Percentiles rank a stretch among this genome's conserved stretches.
Evolutionary conservation across 441 rosid species (phyloP).

Genomic region (Pelargonium cotyledonis): DNA sequence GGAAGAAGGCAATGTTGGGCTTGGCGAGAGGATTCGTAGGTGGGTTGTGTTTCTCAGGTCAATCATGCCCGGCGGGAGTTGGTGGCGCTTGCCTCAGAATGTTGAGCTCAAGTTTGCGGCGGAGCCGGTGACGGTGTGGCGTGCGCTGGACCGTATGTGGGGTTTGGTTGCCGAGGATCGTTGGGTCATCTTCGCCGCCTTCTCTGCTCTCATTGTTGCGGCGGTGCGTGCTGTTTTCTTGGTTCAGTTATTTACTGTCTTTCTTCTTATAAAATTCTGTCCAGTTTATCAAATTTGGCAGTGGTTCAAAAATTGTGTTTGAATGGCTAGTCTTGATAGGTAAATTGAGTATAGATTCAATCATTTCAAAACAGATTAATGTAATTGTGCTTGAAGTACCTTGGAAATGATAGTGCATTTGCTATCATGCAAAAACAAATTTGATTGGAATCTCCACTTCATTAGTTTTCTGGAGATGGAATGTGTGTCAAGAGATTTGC

Average conservation of each 20-base stretch:
- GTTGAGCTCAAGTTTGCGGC: slow-evolving; percentile 54
- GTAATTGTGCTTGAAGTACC: neutral
- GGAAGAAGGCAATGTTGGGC: slow-evolving; percentile 29
- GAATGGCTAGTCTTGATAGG: neutral
- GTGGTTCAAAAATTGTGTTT: neutral
- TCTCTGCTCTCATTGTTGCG: slow-evolving; percentile 68
- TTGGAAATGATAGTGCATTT: neutral
- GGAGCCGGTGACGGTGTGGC: slow-evolving; percentile 76
- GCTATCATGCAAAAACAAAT: too few species aligned
- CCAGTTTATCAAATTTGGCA: neutral
- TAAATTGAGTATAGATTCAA: neutral
- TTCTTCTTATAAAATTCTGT: neutral
- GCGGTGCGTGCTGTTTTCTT: slow-evolving; percentile 42
- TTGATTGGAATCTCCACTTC: neutral
- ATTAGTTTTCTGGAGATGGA: too few species aligned
- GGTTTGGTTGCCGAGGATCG: slow-evolving; percentile 74
- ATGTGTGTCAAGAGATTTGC: slow-evolving; percentile 3
- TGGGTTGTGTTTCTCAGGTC: slow-evolving; percentile 48
- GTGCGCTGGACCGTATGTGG: slow-evolving; percentile 88
- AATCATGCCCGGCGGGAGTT: slow-evolving; percentile 76
- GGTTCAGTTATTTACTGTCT: neutral
- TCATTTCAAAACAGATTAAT: neutral
- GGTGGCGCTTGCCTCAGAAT: slow-evolving; percentile 82
- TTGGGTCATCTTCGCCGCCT: slow-evolving; percentile 74
- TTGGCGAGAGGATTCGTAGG: slow-evolving; percentile 37